A percentile compares a stretch with the other conserved stretches of the same genome.
These are phyloP conservation scores for Climacium dendroides DNA, from an alignment of 225 moss, liverwort and hornwort species.

Conservation along the genomic window DNA sequence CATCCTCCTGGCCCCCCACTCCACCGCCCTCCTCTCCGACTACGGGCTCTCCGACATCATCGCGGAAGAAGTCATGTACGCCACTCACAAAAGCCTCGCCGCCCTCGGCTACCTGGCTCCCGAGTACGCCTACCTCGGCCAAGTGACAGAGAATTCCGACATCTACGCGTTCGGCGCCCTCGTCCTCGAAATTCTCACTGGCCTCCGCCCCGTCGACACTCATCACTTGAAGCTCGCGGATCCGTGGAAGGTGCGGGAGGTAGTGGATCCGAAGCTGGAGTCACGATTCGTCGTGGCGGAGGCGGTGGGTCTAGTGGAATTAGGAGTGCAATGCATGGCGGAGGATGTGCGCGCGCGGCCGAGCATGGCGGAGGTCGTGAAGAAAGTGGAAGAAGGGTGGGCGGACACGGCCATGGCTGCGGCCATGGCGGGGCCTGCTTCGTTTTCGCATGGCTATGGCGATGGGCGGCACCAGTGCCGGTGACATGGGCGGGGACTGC, in stretches of 20 bases:
- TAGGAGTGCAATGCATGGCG: constrained; percentile 26
- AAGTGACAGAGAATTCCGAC: constrained; percentile 21
- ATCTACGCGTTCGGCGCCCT: constrained; percentile 43
- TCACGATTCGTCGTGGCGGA: not conserved
- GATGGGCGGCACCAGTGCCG: constrained; percentile 12
- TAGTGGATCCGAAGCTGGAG: constrained; percentile 16
- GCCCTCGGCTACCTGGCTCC: constrained; percentile 40
- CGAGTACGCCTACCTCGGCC: constrained; percentile 28
- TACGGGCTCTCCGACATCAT: constrained; percentile 34
- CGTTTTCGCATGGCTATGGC: not conserved
- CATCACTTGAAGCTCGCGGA: not conserved
- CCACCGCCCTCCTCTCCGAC: constrained; percentile 22
- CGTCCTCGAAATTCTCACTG: constrained; percentile 31
- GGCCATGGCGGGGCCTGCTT: not conserved
- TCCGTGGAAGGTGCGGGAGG: constrained; percentile 4
- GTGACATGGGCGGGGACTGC: not conserved
- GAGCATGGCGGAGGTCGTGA: constrained; percentile 18
- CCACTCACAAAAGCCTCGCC: constrained; percentile 27
- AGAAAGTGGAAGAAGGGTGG: not conserved
- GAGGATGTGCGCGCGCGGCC: constrained; percentile 20
- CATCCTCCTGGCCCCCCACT: constrained; percentile 12
- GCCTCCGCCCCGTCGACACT: constrained; percentile 7
- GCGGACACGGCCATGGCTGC: not conserved
- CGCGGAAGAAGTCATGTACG: constrained; percentile 43
- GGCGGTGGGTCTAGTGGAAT: constrained; percentile 7